These are phyloP conservation scores for Umbelopsis ramanniana DNA, from an alignment of 192 early-diverging fungal genomes.

Conservation along the genomic window DNA sequence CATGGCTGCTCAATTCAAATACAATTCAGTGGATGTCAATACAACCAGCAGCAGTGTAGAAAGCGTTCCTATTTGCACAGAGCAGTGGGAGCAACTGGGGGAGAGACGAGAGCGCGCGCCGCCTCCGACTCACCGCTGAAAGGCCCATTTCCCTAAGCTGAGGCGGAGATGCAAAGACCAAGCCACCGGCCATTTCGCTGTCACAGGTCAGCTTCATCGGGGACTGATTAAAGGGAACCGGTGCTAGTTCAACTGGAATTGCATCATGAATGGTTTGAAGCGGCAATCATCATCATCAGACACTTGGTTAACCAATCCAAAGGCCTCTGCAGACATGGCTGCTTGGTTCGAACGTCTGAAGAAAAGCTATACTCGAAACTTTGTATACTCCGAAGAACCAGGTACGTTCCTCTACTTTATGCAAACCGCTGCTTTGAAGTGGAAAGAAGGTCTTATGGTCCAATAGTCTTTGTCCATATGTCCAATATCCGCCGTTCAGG, in stretches of 20 bases:
- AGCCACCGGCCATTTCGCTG: not conserved
- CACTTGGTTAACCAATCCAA: not conserved
- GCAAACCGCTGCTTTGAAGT: too few relatives aligned
- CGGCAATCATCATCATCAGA: constrained; percentile 19
- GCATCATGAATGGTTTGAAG: constrained; percentile 17
- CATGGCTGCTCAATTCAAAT: not conserved
- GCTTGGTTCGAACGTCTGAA: constrained; percentile 31
- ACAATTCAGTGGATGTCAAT: not conserved
- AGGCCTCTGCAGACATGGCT: constrained; percentile 7
- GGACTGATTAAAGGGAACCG: not conserved
- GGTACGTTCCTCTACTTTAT: not conserved
- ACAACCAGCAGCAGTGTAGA: not conserved
- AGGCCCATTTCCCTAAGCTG: not conserved
- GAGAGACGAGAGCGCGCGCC: constrained; percentile 3
- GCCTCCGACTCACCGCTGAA: not conserved
- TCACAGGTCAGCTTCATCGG: not conserved
- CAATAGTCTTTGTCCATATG: constrained; percentile 39
- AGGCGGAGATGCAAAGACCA: constrained; percentile 12
- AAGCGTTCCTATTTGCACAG: not conserved
- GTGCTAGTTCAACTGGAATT: not conserved
- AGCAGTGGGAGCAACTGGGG: not conserved
- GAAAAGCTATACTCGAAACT: constrained; percentile 40
- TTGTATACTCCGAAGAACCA: constrained; percentile 25
- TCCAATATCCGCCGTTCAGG: constrained; percentile 47
- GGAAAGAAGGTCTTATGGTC: not conserved